phyloP scores from a whole-genome alignment of 2,329 filamentous ascomycete genomes.

The Teratosphaeria nubilosa region DNA sequence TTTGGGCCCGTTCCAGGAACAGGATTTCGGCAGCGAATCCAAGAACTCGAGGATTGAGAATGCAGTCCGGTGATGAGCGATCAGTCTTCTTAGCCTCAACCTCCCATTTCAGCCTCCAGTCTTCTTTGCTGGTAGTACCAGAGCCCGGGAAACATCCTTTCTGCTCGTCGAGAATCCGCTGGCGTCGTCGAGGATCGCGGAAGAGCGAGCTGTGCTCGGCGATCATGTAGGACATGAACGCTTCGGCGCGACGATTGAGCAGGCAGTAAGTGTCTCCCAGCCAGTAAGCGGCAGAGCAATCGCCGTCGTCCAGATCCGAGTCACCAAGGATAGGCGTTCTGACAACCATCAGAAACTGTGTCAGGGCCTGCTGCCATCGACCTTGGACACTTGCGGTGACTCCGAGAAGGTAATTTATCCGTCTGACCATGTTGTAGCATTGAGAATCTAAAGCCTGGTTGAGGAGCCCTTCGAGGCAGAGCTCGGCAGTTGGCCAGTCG shows the following conservation, averaged over 20 bases:
- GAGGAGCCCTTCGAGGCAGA: neutral
- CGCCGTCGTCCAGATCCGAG: conserved; percentile 12
- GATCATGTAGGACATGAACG: conserved; percentile 14
- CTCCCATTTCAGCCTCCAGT: conserved; percentile 4
- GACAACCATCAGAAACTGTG: conserved; percentile 12
- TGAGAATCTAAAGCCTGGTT: neutral
- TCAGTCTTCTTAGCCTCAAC: neutral
- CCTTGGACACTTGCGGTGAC: neutral
- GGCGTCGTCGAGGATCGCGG: conserved; percentile 1
- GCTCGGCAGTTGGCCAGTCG: neutral
- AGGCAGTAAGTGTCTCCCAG: conserved; percentile 15
- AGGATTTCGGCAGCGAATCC: neutral
- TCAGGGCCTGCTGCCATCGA: conserved; percentile 5
- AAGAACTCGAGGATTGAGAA: neutral
- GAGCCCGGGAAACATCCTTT: conserved; percentile 2
- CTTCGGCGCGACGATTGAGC: conserved; percentile 13
- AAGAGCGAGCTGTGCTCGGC: conserved; percentile 9
- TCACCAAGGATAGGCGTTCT: conserved; percentile 7
- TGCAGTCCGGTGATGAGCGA: neutral
- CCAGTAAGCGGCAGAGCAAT: conserved; percentile 18
- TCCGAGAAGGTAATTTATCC: neutral
- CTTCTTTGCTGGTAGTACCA: neutral
- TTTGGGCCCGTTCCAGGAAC: neutral
- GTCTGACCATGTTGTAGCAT: neutral
- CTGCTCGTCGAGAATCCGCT: conserved; percentile 6